phyloP scores from a whole-genome alignment of 2,329 filamentous ascomycete genomes.

The Rhynchosporium secalis region DNA sequence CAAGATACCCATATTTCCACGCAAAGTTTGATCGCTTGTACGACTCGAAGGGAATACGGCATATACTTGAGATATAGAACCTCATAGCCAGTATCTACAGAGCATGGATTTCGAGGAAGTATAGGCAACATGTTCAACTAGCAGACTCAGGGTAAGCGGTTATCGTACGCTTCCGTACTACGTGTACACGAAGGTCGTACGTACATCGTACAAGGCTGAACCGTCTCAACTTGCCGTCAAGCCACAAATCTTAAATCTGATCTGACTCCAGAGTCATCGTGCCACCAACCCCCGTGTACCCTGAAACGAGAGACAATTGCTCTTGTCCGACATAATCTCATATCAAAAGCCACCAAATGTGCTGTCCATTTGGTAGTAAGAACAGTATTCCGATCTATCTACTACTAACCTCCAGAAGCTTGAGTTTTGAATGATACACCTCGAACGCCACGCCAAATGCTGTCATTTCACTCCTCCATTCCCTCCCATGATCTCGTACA shows the following conservation, averaged over 20 bases:
- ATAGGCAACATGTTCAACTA: constrained; percentile 6
- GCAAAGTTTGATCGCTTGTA: too few relatives aligned
- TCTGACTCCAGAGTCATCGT: too few relatives aligned
- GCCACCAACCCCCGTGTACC: too few relatives aligned
- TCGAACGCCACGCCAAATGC: constrained; percentile 18
- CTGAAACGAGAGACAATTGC: too few relatives aligned
- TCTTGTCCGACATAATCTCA: too few relatives aligned
- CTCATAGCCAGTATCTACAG: too few relatives aligned
- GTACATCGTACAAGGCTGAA: neutral
- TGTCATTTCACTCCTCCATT: constrained; percentile 9
- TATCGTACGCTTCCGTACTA: neutral
- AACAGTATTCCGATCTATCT: neutral
- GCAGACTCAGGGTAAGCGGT: neutral
- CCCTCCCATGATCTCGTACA: neutral
- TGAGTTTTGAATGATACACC: neutral
- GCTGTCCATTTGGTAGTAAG: neutral
- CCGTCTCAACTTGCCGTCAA: neutral
- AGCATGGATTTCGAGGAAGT: neutral
- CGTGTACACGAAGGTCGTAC: neutral
- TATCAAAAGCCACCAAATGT: too few relatives aligned
- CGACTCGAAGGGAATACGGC: too few relatives aligned
- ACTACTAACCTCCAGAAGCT: neutral
- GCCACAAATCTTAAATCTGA: neutral
- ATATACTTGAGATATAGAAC: too few relatives aligned
- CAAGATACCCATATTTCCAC: too few relatives aligned